Evolutionary conservation across 441 rosid species (phyloP).

Genomic region (Erodium moschatum): DNA sequence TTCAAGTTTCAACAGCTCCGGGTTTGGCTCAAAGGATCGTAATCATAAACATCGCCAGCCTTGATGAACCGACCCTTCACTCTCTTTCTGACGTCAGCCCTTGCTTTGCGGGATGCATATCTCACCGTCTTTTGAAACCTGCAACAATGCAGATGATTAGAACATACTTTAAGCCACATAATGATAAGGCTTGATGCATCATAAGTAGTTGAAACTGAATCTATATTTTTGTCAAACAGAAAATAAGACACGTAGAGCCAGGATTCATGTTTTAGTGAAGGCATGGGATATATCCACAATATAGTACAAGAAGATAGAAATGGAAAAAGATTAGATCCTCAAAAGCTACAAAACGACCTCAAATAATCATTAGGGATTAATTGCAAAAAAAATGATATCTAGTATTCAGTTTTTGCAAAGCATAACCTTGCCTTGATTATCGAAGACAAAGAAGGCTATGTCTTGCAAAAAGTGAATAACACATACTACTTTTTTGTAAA

Average conservation of each 20-base stretch:
- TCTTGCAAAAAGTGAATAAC: too few relatives aligned
- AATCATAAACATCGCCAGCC: conserved; percentile 94
- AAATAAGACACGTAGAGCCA: background rate
- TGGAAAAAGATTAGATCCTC: background rate
- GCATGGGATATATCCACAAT: background rate
- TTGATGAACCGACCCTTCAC: conserved; percentile 95
- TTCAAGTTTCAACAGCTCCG: conserved; percentile 68
- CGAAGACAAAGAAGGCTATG: too few relatives aligned
- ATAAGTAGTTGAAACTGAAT: background rate
- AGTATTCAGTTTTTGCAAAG: background rate
- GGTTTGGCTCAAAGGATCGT: conserved; percentile 73
- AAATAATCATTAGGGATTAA: too few relatives aligned
- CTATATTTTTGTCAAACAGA: background rate
- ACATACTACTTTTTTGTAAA: too few relatives aligned
- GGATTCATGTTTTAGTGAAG: background rate
- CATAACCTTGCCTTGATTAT: background rate
- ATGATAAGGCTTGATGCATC: background rate
- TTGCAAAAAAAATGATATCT: too few relatives aligned
- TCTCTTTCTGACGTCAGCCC: conserved; percentile 96
- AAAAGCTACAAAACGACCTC: background rate
- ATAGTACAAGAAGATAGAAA: background rate
- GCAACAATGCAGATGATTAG: background rate
- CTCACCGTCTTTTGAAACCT: conserved; percentile 96
- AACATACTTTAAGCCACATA: background rate
- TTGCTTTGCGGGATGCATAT: conserved; percentile 96